A percentile compares a stretch with the other conserved stretches of the same genome.
These are phyloP conservation scores for Erysimum pusillum DNA, from an alignment of 441 rosid genomes.

Conservation along the genomic window DNA sequence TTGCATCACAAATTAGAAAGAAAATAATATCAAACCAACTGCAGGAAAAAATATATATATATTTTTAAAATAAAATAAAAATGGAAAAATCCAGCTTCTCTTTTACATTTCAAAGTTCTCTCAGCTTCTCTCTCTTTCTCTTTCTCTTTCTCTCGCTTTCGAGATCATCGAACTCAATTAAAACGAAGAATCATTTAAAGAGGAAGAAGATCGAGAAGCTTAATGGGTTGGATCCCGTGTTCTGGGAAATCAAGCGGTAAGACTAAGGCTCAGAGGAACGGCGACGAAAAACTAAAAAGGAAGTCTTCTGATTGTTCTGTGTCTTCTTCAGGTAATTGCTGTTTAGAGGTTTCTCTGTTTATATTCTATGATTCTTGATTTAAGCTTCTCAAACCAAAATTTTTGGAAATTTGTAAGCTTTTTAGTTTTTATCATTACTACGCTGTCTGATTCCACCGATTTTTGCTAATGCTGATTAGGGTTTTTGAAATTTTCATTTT, in stretches of 20 bases:
- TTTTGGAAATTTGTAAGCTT: constrained; percentile 16
- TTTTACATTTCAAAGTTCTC: constrained; percentile 38
- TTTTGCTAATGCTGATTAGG: constrained; percentile 38
- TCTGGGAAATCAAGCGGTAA: constrained; percentile 61
- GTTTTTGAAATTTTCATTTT: constrained; percentile 26
- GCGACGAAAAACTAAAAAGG: constrained; percentile 53
- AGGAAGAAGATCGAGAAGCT: constrained; percentile 31
- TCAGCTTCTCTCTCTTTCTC: no score
- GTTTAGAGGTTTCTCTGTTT: not conserved
- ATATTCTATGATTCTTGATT: constrained; percentile 4
- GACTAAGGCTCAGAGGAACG: constrained; percentile 52
- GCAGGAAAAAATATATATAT: not conserved
- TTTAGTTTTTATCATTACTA: constrained; percentile 2
- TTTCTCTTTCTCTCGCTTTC: constrained; percentile 28
- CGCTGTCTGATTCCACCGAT: constrained; percentile 11
- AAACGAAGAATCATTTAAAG: constrained; percentile 20
- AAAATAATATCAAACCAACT: constrained; percentile 24
- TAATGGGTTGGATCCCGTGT: constrained; percentile 88
- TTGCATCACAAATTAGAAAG: constrained; percentile 25
- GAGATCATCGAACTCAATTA: constrained; percentile 41
- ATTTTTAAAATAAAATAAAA: not conserved
- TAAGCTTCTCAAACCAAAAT: not conserved
- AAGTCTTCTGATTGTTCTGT: constrained; percentile 53
- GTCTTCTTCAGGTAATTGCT: constrained; percentile 59
- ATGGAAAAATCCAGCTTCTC: constrained; percentile 38